phyloP scores from a whole-genome alignment of 106 monocot species.

The Dioscorea alata region DNA sequence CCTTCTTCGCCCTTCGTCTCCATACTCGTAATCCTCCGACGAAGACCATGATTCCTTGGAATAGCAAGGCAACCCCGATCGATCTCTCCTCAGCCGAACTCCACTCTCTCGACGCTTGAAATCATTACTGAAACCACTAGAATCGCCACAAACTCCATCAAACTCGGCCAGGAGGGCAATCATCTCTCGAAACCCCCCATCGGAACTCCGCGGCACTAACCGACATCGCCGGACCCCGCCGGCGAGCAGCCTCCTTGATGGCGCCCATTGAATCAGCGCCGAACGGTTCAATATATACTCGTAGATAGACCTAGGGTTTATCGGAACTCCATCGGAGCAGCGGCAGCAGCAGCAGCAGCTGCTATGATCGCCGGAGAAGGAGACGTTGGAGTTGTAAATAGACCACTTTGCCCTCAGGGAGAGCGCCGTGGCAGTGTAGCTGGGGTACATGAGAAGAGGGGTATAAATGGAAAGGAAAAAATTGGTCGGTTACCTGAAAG shows the following conservation, averaged over 20 bases:
- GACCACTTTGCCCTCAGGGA: conserved; percentile 31
- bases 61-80: neutral
- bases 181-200: conserved; percentile 6
- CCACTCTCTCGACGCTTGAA: neutral
- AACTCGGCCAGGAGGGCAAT: neutral
- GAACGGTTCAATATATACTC: conserved; percentile 12
- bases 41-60: neutral
- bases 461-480: neutral
- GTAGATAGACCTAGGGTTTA: conserved; percentile 22
- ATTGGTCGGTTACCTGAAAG: too few relatives aligned
- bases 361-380: neutral
- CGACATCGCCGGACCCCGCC: neutral
- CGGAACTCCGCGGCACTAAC: neutral
- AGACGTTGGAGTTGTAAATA: conserved; percentile 6
- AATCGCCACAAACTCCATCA: neutral
- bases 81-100: neutral
- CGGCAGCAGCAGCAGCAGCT: neutral
- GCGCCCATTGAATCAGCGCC: conserved; percentile 22
- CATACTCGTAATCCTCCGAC: neutral
- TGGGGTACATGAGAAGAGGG: conserved; percentile 19
- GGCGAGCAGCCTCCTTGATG: conserved; percentile 7
- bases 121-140: neutral
- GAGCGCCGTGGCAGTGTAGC: conserved; percentile 23
- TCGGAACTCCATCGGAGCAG: neutral
- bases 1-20: neutral